Percentiles rank a stretch among this genome's conserved stretches.
phyloP scores from a whole-genome alignment of 352 stramenopile species.

The Blastocystis sp. region DNA sequence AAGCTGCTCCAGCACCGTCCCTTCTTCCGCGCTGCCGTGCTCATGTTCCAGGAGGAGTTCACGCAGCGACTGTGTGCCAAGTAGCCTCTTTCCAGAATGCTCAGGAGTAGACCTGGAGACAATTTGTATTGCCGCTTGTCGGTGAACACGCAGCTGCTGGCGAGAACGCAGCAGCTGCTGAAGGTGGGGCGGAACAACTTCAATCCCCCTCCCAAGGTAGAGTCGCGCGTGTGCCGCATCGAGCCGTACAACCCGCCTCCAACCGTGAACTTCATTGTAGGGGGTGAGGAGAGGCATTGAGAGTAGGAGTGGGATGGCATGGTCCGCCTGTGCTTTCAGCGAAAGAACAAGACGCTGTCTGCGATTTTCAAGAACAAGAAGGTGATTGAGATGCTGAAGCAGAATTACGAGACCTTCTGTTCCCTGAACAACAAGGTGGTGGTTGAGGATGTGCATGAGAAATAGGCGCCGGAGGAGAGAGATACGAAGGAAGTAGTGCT shows the following conservation, averaged over 20 bases:
- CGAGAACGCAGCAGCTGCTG: constrained; percentile 94
- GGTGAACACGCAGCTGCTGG: constrained; percentile 96
- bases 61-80: constrained; percentile 93
- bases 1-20: constrained; percentile 93
- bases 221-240: constrained; percentile 92
- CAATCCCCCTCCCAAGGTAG: constrained; percentile 90
- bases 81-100: constrained; percentile 70
- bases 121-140: constrained; percentile 94
- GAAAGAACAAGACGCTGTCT: constrained; percentile 98
- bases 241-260: constrained; percentile 93
- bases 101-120: constrained; percentile 80
- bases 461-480: constrained; percentile 56
- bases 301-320: constrained; percentile 94
- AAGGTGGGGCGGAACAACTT: constrained; percentile 99
- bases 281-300: constrained; percentile 14
- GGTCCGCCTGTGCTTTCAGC: constrained; percentile 97
- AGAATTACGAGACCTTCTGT: constrained; percentile 91
- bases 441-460: constrained; percentile 44
- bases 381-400: constrained; percentile 87
- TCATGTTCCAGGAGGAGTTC: constrained; percentile 99
- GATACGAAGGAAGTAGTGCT: constrained; percentile 89
- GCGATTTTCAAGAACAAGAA: constrained; percentile 92
- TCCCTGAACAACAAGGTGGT: constrained; percentile 81
- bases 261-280: constrained; percentile 90
- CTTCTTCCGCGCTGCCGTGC: constrained; percentile 96